Evolutionary conservation across 495 filamentous ascomycete genomes (phyloP), one percentile per base, ranked within the genome.

Genomic region (Penicillium chermesinum): DNA sequence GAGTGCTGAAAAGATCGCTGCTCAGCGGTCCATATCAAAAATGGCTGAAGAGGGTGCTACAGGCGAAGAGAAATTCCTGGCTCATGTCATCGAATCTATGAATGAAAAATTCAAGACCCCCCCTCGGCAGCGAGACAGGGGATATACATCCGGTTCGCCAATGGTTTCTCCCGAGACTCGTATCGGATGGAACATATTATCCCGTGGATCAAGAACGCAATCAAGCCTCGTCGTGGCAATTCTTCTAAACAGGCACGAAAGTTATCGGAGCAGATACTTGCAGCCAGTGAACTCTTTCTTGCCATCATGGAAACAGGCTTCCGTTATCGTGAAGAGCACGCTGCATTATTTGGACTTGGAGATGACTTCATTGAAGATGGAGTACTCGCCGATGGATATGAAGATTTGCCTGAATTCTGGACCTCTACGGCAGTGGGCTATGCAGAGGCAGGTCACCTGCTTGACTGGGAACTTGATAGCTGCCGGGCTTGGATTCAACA

Each of bases 1-100:
- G 78, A 82, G 87, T 55, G 91, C 90, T 0, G 93, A 97, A 61
- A 96, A 89, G 62, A 78, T 96, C 55, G 82, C 83, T 33, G 87
- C 89, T 25, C 91, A 90, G n/a, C 78, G 77, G 37, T 76, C 80
- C 30, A 75, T 97, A 50, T 97, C 91, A 30, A 4, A 30, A 30
- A 30, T 30, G 25, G 25, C 25, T 10, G 25, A 30, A 10, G 10
- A 4, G 10, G 10, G 5, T 5, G 25, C 25, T 90, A 79, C 81
- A 47, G 66, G 76, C 22, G 85, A 93, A 57, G 83, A 93, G 52
- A 56, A 74, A 5, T 77, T 76, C 41, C 65, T 79, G 9, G 69
- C 67, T 10, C 81, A 87, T 48, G 76, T 89, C 19, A 78, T 91
- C 20, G 78, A 80, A 21, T 77, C 70, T 43, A 83, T 91, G 63